A percentile compares a stretch with the other conserved stretches of the same genome.
phyloP scores from a whole-genome alignment of 345 rosid species.

The Pistacia atlantica region DNA sequence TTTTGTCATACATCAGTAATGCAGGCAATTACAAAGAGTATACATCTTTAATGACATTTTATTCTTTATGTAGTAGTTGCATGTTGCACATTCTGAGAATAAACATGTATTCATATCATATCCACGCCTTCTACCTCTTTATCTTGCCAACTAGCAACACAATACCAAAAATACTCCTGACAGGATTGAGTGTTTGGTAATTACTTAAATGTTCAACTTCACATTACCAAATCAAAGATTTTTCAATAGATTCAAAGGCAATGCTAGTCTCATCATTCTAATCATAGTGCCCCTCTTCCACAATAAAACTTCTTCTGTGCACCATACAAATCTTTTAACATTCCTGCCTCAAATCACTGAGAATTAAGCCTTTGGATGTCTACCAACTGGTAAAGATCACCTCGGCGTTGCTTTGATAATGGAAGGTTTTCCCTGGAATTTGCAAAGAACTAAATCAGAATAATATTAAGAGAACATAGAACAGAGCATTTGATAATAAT shows the following conservation, averaged over 20 bases:
- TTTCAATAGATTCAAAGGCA: background rate
- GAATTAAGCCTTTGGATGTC: constrained; percentile 46
- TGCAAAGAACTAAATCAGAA: constrained; percentile 7
- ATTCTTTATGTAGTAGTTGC: too few species aligned
- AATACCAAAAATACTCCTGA: background rate
- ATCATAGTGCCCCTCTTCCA: background rate
- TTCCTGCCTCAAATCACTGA: background rate
- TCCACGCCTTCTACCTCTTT: too few species aligned
- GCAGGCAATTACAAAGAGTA: background rate
- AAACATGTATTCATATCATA: too few species aligned
- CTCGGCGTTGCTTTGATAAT: constrained; percentile 49
- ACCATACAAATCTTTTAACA: background rate
- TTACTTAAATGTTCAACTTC: background rate
- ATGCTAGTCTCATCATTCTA: background rate
- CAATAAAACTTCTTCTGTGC: background rate
- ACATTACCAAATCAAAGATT: background rate
- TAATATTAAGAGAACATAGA: background rate
- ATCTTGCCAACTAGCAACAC: background rate
- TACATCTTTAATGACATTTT: too few species aligned
- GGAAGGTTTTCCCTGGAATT: constrained; percentile 71
- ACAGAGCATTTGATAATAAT: background rate
- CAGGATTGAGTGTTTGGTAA: background rate
- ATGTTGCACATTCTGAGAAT: too few species aligned
- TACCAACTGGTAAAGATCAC: constrained; percentile 60
- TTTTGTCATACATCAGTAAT: too few species aligned